Evolutionary conservation across 78 protist species (phyloP), one percentile per base, ranked within the genome.

Genomic region (Isochrysis galbana): DNA sequence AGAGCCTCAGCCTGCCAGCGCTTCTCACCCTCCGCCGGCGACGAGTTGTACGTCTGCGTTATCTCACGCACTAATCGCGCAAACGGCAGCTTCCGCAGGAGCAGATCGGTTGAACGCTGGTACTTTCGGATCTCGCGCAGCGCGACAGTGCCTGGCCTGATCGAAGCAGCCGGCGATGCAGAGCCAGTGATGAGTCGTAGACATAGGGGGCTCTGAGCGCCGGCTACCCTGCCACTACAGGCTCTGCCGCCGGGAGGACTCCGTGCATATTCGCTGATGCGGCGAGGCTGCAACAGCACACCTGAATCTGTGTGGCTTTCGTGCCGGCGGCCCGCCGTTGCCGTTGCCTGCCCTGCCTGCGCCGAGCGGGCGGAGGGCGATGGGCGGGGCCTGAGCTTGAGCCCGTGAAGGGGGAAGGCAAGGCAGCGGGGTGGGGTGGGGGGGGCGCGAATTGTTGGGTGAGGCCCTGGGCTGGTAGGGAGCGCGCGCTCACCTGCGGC

Each of bases 1-100:
- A 98, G 83, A 72, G 99, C 99, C 41, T 96, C 89, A 29, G 96
- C 78, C 94, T 96, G 98, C 96, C 96, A 97, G 55, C 98, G 96
- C 42, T 97, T 70, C 51, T 97, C 98, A 41, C 96, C 95, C 42
- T 72, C 82, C 21, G 82, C 82, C 7, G 82, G 82, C 11, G 82
- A 10, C 17, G 82, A 72, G 89, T 97, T 96, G 97, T 92, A 96
- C 80, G 96, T 86, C 94, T 86, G 93, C 32, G 93, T 93, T 5
- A 94, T 90, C 89, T 94, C 95, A n/a, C 95, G 91, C 26, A 94
- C 95, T 19, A 94, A 86, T 17, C 95, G 93, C 90, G 91, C 93
- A 89, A 94, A 94, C 23, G 95, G 95, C n/a, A 94, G 93, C 93
- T 94, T 94, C 82, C 97, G 94, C 92, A 97, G 94, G 78, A 97